Percentiles rank a stretch among this genome's conserved stretches.
phyloP scores from a whole-genome alignment of 225 moss, liverwort and hornwort species.

The Physcomitrium patens region DNA sequence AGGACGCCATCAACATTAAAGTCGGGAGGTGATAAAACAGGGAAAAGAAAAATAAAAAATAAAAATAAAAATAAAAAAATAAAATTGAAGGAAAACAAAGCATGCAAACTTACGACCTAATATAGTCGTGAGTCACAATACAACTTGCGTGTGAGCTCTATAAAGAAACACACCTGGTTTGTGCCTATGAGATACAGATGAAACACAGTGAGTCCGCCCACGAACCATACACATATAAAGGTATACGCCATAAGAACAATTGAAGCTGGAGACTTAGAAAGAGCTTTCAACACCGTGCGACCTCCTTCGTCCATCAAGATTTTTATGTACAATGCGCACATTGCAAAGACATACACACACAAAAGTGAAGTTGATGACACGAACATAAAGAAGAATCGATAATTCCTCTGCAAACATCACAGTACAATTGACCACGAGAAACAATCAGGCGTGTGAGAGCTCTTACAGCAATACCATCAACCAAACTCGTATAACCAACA shows the following conservation, averaged over 20 bases:
- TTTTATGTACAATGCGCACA: conserved; percentile 87
- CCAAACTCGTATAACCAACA: background rate
- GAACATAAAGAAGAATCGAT: conserved; percentile 95
- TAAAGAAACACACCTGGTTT: conserved; percentile 70
- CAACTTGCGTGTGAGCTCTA: background rate
- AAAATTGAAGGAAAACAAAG: background rate
- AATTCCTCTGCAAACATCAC: conserved; percentile 73
- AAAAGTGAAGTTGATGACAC: conserved; percentile 76
- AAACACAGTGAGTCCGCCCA: conserved; percentile 93
- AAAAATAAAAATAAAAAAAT: too few relatives aligned
- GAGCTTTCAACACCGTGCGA: conserved; percentile 75
- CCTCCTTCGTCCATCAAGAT: conserved; percentile 66
- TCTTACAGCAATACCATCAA: background rate
- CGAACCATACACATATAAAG: conserved; percentile 94
- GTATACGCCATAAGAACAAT: conserved; percentile 90
- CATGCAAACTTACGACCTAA: background rate
- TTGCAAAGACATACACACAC: conserved; percentile 87
- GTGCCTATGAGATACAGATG: conserved; percentile 98
- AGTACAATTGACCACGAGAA: background rate
- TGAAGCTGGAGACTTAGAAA: conserved; percentile 80
- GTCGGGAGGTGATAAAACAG: background rate
- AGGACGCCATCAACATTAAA: background rate
- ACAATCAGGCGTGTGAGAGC: background rate
- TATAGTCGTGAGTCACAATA: background rate
- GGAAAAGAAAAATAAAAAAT: too few relatives aligned